Conservation (phyloP, 495 filamentous ascomycete genomes). For the Aspergillus ellipticus region DNA sequence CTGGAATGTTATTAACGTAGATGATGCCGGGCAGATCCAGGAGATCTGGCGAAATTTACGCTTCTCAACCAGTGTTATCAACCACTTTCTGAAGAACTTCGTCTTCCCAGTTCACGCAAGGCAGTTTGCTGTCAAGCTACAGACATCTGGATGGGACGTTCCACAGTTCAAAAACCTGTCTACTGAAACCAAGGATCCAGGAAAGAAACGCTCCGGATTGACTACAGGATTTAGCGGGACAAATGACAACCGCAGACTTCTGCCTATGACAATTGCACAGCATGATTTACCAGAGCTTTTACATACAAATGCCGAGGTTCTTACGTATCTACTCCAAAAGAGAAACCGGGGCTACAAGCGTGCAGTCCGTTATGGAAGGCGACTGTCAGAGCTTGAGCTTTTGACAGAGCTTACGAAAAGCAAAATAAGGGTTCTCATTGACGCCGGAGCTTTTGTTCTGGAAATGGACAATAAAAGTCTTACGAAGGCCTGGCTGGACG, state of each 20-base stretch:
- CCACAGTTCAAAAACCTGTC: slow-evolving; percentile 12
- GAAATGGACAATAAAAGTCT: slow-evolving; percentile 54
- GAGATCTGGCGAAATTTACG: slow-evolving; percentile 51
- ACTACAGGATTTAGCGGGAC: slow-evolving; percentile 71
- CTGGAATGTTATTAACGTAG: slow-evolving; percentile 55
- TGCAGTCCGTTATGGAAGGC: not conserved
- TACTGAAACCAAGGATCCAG: not conserved
- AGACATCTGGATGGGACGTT: slow-evolving; percentile 67
- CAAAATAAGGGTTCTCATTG: slow-evolving; percentile 55
- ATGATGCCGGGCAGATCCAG: slow-evolving; percentile 42
- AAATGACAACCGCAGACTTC: slow-evolving; percentile 55
- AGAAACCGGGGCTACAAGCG: slow-evolving; percentile 13
- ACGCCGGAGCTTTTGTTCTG: slow-evolving; percentile 69
- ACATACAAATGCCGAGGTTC: slow-evolving; percentile 62
- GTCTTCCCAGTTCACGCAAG: slow-evolving; percentile 63
- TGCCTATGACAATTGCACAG: slow-evolving; percentile 57
- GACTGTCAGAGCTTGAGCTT: slow-evolving; percentile 20
- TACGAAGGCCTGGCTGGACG: slow-evolving; percentile 44
- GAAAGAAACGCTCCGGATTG: slow-evolving; percentile 10
- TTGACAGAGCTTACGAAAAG: slow-evolving; percentile 53
- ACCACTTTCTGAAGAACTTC: slow-evolving; percentile 57
- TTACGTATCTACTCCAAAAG: slow-evolving; percentile 48
- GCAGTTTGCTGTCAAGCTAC: slow-evolving; percentile 59
- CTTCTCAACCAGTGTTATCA: slow-evolving; percentile 45
- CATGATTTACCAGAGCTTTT: slow-evolving; percentile 50